A percentile compares a stretch with the other conserved stretches of the same genome.
Conservation (phyloP, 805 yeast genomes). For the Metschnikowia amazonensis region DNA sequence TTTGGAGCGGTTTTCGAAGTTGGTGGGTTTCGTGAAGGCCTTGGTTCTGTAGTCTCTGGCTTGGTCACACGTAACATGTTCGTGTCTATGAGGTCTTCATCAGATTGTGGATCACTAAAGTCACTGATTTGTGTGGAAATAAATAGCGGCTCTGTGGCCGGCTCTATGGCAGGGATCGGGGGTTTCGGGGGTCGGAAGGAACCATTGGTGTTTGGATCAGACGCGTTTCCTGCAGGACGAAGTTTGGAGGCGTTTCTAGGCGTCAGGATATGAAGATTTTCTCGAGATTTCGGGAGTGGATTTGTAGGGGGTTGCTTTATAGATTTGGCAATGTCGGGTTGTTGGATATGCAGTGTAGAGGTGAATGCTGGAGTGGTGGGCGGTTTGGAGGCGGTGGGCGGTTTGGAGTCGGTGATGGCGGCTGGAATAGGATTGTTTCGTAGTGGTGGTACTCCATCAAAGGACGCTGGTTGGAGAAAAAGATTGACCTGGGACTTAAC, state of each 20-base stretch:
- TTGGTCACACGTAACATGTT: neutral
- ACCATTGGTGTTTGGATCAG: neutral
- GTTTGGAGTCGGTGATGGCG: neutral
- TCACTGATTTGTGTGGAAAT: neutral
- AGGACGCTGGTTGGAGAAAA: neutral
- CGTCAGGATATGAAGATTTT: neutral
- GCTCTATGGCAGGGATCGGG: neutral
- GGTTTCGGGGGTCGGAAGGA: neutral
- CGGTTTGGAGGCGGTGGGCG: neutral
- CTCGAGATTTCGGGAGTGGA: neutral
- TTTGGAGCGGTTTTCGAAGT: neutral
- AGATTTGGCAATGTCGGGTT: neutral
- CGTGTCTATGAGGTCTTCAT: constrained; percentile 13
- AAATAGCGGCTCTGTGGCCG: neutral
- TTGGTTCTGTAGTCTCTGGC: neutral
- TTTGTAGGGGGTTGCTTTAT: neutral
- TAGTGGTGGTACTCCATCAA: neutral
- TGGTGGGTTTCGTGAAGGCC: neutral
- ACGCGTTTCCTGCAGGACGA: neutral
- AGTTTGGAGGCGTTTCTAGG: neutral
- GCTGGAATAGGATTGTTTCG: neutral
- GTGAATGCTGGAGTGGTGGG: neutral
- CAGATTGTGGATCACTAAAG: constrained; percentile 6
- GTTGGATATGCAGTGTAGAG: neutral
- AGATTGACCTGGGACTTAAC: constrained; percentile 12